Base-by-base conservation (phyloP, 129 eudicot genomes). In the Pseudognaphalium luteoalbum region DNA sequence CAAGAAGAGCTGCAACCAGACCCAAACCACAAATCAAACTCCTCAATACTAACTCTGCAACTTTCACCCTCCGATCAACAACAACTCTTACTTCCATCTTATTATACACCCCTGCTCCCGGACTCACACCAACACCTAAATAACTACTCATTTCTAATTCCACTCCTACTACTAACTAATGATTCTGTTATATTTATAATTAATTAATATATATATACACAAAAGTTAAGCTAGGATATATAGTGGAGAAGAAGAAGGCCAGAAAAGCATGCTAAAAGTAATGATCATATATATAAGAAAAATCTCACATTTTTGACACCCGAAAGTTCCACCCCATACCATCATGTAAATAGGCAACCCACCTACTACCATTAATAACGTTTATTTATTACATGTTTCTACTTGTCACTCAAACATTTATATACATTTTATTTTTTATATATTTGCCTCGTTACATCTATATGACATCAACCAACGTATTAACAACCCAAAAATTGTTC, bases 31-130 rank as follows among this genome's bases (percentile, higher is more conserved):
- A 92, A 3, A 92, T 85, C 5, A 81, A 28, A 65, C 70, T 71
- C 83, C 97, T 84, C 39, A 92, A 70, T 54, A 85, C 71, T 41
- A 92, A 41, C 80, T 92, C 98, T 4, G 81, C 86, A 42, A 92
- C 44, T 76, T 86, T 90, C 6, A 92, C 86, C 76, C 87, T 80
- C 70, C 84, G 37, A 76, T 92, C 98, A 44, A 88, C 67, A 34
- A 57, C 62, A 2, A 73, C 84, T 80, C 83, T 87, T 6, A 78
- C 84, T 80, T 87, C 85, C 76, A 88, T 64, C 17, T 62, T 29
- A 11, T 29, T 62, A 47, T 47, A 47, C 54, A 47, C 54, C 19
- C 50, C 50, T 42, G 15, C 50, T 14, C n/a, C 54, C 12, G 54
- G 54, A 47, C 54, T 47, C 54, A 47, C 52, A 44, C 16, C 51